Base-by-base conservation (phyloP, 2,329 filamentous ascomycete species). In the Ophiognomonia clavigignenti-juglandacearum region DNA sequence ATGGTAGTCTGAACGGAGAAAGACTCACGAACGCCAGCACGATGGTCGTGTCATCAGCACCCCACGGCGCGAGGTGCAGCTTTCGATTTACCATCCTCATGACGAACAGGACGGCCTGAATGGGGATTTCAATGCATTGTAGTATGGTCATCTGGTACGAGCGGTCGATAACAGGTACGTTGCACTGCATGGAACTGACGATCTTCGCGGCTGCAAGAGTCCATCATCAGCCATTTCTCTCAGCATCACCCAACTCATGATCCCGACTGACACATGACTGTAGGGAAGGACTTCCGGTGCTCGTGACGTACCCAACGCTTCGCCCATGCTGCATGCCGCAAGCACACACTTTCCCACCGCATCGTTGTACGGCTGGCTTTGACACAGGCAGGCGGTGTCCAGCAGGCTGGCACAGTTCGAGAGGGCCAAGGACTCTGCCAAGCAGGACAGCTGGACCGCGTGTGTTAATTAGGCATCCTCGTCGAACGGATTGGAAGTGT, bases 101-200 rank as follows among this genome's bases (percentile, higher is more conserved):
- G 22, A 47, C 13, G 14, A 47, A 47, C 14, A 47, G 27, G 7
- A 47, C 18, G 9, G 41, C 44, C 11, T 47, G 44, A 4, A 47
- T 47, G 2, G 35, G 39, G 8, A 38, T 47, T 14, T 41, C 27
- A 7, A 47, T 23, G n/a, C 32, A 26, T 16, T 47, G 44, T 8
- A 47, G 38, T 19, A 47, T 23, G 22, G 29, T 35, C 8, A 47
- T 39, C 13, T 41, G 24, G 4, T 13, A 16, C 20, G 37, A 39
- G 8, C 44, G 44, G n/a, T 47, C 44, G 38, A 41, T 3, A 14
- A 41, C 24, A 6, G 44, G 38, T 13, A 41, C 19, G 19, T 41
- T 47, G 22, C 44, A 47, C 9, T 47, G 41, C 3, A 16, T 32
- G 4, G 29, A n/a, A n/a, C 38, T 47, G 31, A 47, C 34, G 6